Evolutionary conservation across 148 eudicot species (phyloP).

Genomic region (Heliamphora exappendiculata): DNA sequence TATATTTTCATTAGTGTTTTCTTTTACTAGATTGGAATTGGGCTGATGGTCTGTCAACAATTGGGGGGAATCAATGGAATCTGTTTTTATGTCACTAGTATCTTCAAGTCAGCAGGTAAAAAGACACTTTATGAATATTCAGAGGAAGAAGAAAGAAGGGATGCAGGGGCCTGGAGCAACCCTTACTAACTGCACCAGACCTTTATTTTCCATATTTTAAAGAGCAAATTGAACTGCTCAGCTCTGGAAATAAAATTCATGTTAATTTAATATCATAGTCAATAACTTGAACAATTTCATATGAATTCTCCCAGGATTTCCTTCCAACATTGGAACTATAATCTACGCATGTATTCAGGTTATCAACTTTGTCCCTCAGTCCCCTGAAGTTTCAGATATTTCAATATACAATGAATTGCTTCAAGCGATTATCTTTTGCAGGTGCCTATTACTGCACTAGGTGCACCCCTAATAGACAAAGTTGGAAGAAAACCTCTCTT

Average conservation of each 20-base stretch:
- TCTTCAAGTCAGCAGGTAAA: slow-evolving; percentile 74
- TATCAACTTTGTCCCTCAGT: background rate
- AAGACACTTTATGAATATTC: background rate
- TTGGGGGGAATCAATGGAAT: slow-evolving; percentile 91
- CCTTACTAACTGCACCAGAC: background rate
- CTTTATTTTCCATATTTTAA: background rate
- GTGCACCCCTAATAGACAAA: slow-evolving; percentile 66
- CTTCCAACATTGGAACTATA: slow-evolving; percentile 61
- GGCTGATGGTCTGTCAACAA: slow-evolving; percentile 86
- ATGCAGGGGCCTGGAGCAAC: background rate
- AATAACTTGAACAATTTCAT: background rate
- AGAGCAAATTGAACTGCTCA: background rate
- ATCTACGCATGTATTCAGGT: slow-evolving; percentile 80
- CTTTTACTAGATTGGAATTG: slow-evolving; percentile 62
- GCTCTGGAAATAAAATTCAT: background rate
- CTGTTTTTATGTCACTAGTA: slow-evolving; percentile 73
- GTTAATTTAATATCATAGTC: background rate
- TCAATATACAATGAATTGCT: background rate
- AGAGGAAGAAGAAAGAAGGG: background rate
- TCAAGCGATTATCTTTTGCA: slow-evolving; percentile 14
- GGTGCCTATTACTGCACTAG: slow-evolving; percentile 56
- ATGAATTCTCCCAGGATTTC: slow-evolving; percentile 44
- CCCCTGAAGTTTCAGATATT: background rate
- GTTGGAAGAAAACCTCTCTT: slow-evolving; percentile 84
- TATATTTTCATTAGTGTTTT: background rate